A percentile compares a stretch with the other conserved stretches of the same genome.
These are phyloP conservation scores for Ophiobolus disseminans DNA, from an alignment of 2,329 filamentous ascomycete genomes.

Conservation along the genomic window DNA sequence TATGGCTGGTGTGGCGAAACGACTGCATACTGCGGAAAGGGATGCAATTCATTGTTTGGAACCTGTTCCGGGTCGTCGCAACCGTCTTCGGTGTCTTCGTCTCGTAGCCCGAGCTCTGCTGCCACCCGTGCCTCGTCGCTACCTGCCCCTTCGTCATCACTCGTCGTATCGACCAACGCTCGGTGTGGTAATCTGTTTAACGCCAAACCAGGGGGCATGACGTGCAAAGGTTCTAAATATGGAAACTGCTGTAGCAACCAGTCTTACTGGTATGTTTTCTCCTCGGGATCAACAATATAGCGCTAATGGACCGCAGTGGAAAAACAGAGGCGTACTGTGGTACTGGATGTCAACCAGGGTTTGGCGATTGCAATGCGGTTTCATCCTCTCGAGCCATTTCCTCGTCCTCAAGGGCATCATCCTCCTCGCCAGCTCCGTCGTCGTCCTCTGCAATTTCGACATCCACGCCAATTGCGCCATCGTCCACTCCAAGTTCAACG, in stretches of 20 bases:
- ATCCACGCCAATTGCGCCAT: no score
- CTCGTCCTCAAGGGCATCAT: neutral
- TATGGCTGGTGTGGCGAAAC: neutral
- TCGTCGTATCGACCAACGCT: neutral
- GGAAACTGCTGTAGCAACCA: conserved; percentile 1
- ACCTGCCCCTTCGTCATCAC: neutral
- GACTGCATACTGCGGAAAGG: neutral
- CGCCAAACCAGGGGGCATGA: neutral
- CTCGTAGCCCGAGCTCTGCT: neutral
- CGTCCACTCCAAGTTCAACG: no score
- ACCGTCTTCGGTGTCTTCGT: neutral
- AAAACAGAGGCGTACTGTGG: conserved; percentile 23
- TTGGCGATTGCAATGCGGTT: neutral
- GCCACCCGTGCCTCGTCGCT: neutral
- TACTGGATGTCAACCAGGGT: conserved; percentile 21
- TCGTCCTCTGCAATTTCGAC: no score
- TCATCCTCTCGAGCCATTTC: neutral
- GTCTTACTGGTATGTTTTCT: conserved; percentile 1
- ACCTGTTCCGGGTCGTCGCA: neutral
- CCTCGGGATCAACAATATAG: neutral
- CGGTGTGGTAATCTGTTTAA: neutral
- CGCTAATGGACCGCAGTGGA: neutral
- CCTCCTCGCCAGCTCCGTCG: neutral
- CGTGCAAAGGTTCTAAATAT: neutral
- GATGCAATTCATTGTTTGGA: neutral